phyloP scores from a whole-genome alignment of 108 stramenopile species.

The Cyclotella cryptica region DNA sequence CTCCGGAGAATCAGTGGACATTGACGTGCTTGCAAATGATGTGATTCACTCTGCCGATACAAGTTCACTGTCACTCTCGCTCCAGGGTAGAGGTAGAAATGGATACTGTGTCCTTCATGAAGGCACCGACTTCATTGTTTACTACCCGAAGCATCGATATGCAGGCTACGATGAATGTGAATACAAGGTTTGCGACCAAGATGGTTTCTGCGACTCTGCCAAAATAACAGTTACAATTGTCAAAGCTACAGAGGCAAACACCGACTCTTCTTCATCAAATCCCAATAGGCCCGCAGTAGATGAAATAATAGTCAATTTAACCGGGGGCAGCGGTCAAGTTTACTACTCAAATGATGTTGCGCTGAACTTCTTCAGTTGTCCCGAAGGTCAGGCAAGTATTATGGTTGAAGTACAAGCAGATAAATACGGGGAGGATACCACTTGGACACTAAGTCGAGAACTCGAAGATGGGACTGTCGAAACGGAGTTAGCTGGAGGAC shows the following conservation, averaged over 20 bases:
- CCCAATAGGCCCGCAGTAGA: constrained; percentile 6
- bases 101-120: constrained; percentile 7
- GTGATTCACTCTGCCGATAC: background rate
- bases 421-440: constrained; percentile 28
- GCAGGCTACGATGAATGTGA: constrained; percentile 19
- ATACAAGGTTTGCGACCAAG: constrained; percentile 7
- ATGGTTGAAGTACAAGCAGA: constrained; percentile 36
- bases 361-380: constrained; percentile 11
- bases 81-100: background rate
- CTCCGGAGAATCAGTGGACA: constrained; percentile 14
- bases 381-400: constrained; percentile 11
- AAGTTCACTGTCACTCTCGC: background rate
- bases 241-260: background rate
- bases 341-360: constrained; percentile 2
- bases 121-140: background rate
- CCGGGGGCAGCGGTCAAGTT: background rate
- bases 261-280: background rate
- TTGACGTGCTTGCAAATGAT: constrained; percentile 16
- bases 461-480: constrained; percentile 1
- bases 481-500: constrained; percentile 8
- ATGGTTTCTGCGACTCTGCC: background rate
- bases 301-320: background rate
- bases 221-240: background rate
- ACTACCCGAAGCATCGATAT: constrained; percentile 2
- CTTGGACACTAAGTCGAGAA: constrained; percentile 21